Base-by-base conservation (phyloP, 768 basidiomycete genomes). In the Boletus eberwhitei region DNA sequence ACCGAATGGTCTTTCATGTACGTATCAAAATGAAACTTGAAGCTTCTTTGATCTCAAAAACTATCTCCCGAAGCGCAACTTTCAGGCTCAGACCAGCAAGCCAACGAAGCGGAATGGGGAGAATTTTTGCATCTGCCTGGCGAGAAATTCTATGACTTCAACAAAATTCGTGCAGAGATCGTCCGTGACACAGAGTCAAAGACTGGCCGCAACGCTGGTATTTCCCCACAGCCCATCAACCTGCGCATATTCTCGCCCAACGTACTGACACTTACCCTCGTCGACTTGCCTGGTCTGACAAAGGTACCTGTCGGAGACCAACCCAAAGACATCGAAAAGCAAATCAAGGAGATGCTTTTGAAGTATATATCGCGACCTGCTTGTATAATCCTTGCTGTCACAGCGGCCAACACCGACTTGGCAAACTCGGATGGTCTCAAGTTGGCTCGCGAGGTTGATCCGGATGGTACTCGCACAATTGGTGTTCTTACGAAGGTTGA, bases 401-500 rank as follows among this genome's bases (percentile, higher is more conserved):
- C 96, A 0, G 89, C 87, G 37, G 96, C 93, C 62, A 98, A 98
- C 71, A 88, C 85, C 44, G 97, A 99, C 78, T 79, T 99, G 81
- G 97, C 97, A 56, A 99, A 98, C 74, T 98, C 96, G 19, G 97
- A 98, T 71, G 96, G 97, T 46, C 72, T 97, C 67, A 96, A 97
- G 77, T 75, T 98, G 79, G 96, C 94, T 48, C 81, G 97, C 57
- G 94, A 98, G 66, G 94, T 98, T 24, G 97, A 99, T 68, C 95
- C 96, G 3, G 96, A 98, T 54, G 97, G 97, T 31, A 88, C 87
- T 39, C 81, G 96, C 66, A 99, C 97, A 21, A 98, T 99, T 60
- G 97, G 97, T 80, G 97, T 99, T 19, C 75, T 98, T 65, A 99
- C 97, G 14, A 99, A 99, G 74, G 90, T 98, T 48, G 97, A 99